Percentiles rank a stretch among this genome's conserved stretches.
These are phyloP conservation scores for Boletellus ananiceps DNA, from an alignment of 768 basidiomycete species.

Conservation along the genomic window DNA sequence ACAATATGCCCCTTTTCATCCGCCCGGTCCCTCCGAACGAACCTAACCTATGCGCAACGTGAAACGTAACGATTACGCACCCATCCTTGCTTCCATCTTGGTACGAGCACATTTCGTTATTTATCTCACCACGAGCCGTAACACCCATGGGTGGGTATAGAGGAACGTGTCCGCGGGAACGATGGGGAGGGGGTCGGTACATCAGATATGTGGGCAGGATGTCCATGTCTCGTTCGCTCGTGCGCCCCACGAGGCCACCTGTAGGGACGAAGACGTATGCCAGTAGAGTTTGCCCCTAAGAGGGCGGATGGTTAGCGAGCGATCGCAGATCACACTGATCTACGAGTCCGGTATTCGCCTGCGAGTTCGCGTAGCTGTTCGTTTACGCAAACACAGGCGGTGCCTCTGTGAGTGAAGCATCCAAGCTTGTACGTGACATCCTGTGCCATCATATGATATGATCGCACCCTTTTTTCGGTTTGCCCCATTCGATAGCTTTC, in stretches of 20 bases:
- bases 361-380: constrained; percentile 1
- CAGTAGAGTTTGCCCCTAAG: constrained; percentile 9
- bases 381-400: not conserved
- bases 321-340: constrained; percentile 17
- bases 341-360: not conserved
- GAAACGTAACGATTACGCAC: constrained; percentile 17
- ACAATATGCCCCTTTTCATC: constrained; percentile 57
- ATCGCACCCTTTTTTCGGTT: constrained; percentile 4
- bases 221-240: not conserved
- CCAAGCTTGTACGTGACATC: not conserved
- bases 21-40: constrained; percentile 26
- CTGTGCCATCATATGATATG: constrained; percentile 1
- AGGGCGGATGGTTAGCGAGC: not conserved
- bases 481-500: not conserved
- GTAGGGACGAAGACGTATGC: not conserved
- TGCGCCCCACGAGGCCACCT: not conserved
- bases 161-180: constrained; percentile 22
- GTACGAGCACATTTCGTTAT: constrained; percentile 15
- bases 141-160: constrained; percentile 1
- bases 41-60: constrained; percentile 6
- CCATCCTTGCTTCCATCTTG: constrained; percentile 3
- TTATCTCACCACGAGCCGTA: constrained; percentile 17
- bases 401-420: not conserved
- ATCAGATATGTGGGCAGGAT: constrained; percentile 23
- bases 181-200: constrained; percentile 15